A percentile compares a stretch with the other conserved stretches of the same genome.
phyloP scores from a whole-genome alignment of 2,329 filamentous ascomycete genomes.

The Aspergillus sp. region DNA sequence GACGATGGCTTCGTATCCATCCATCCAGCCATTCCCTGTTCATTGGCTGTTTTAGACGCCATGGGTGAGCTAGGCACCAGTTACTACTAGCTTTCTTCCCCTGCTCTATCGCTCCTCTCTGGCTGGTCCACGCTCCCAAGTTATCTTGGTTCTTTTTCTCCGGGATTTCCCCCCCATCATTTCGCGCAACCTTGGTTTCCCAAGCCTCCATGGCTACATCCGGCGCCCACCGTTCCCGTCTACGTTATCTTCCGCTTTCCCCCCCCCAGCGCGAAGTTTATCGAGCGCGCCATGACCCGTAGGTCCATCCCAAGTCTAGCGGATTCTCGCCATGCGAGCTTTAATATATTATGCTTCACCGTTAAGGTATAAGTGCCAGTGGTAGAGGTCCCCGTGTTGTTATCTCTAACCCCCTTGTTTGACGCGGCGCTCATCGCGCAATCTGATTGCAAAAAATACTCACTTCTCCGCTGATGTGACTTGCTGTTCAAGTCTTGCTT shows the following conservation, averaged over 20 bases:
- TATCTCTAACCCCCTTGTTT: neutral
- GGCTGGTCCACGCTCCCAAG: conserved; percentile 17
- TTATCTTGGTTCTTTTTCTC: conserved; percentile 2
- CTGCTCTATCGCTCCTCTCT: conserved; percentile 16
- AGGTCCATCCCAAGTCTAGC: neutral
- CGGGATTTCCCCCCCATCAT: conserved; percentile 2
- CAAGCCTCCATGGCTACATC: conserved; percentile 5
- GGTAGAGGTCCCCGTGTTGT: neutral
- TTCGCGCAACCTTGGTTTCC: conserved; percentile 10
- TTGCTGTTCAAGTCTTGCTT: neutral
- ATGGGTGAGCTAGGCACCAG: neutral
- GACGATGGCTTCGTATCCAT: conserved; percentile 1
- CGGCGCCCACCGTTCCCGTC: neutral
- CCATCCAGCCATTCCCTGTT: neutral
- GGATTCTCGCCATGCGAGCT: neutral
- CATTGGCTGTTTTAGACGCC: conserved; percentile 9
- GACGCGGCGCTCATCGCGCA: conserved; percentile 7
- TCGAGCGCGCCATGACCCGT: conserved; percentile 7
- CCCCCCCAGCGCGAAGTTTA: conserved; percentile 7
- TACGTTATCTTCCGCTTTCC: conserved; percentile 1
- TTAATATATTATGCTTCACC: conserved; percentile 7
- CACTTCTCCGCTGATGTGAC: neutral
- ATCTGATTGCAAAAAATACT: neutral
- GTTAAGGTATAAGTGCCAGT: neutral
- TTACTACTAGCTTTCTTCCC: conserved; percentile 1